Conservation (phyloP, 768 basidiomycete genomes). For the Hygrophoropsis aurantiaca region DNA sequence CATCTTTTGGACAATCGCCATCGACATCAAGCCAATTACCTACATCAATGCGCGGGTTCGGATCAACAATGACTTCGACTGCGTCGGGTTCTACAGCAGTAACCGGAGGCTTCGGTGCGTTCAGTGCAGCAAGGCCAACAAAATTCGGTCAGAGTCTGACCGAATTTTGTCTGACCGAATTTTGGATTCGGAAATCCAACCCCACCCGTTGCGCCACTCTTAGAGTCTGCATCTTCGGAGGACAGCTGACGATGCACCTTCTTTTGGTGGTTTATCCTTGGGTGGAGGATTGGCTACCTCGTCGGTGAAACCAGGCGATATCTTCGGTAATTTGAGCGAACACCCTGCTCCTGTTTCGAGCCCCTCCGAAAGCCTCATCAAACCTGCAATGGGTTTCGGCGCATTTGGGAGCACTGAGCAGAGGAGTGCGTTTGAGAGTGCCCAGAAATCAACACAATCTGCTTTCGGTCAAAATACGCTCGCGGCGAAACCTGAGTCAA, state of each 20-base stretch:
- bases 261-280: slow-evolving; percentile 32
- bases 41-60: slow-evolving; percentile 1
- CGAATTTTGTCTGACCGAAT: too few species aligned
- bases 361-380: slow-evolving; percentile 23
- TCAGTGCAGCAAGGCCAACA: slow-evolving; percentile 26
- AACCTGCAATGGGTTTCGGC: slow-evolving; percentile 36
- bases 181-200: slow-evolving; percentile 16
- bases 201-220: not conserved
- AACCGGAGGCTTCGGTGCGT: slow-evolving; percentile 31
- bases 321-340: slow-evolving; percentile 32
- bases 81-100: slow-evolving; percentile 22
- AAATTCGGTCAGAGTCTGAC: slow-evolving; percentile 37
- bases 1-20: slow-evolving; percentile 11
- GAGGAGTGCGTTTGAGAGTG: slow-evolving; percentile 13
- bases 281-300: slow-evolving; percentile 23
- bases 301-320: slow-evolving; percentile 23
- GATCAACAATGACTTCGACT: not conserved
- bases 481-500: slow-evolving; percentile 11
- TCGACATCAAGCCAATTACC: slow-evolving; percentile 19
- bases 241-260: slow-evolving; percentile 29
- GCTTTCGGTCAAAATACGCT: slow-evolving; percentile 16
- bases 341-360: not conserved
- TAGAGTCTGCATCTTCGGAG: slow-evolving; percentile 16
- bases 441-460: slow-evolving; percentile 8
- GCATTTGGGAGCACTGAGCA: slow-evolving; percentile 23